These are phyloP conservation scores for Leccinellum luteum DNA, from an alignment of 768 basidiomycete species.

Conservation along the genomic window DNA sequence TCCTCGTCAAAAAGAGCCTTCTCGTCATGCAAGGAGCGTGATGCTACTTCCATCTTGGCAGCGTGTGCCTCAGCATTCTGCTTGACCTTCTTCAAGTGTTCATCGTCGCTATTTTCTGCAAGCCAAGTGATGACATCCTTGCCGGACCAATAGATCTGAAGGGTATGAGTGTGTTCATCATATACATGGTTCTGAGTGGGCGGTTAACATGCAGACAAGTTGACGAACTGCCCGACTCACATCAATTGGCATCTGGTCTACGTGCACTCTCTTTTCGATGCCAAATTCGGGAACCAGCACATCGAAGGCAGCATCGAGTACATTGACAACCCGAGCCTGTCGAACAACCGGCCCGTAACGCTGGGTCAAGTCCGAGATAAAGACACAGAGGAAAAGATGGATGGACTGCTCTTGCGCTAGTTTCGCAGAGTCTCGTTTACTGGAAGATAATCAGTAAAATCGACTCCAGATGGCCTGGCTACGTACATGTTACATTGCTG, in stretches of 20 bases:
- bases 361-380: conserved; percentile 91
- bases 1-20: conserved; percentile 87
- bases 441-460: conserved; percentile 30
- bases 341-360: conserved; percentile 95
- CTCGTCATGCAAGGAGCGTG: conserved; percentile 83
- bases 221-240: conserved; percentile 42
- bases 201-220: conserved; percentile 16
- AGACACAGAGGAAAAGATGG: conserved; percentile 91
- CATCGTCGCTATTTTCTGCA: conserved; percentile 93
- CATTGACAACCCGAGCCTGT: conserved; percentile 91
- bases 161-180: conserved; percentile 89
- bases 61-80: conserved; percentile 90
- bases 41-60: conserved; percentile 86
- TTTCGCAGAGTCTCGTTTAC: conserved; percentile 86
- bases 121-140: conserved; percentile 94
- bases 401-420: conserved; percentile 96
- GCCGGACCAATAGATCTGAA: conserved; percentile 95
- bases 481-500: conserved; percentile 96
- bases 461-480: not conserved
- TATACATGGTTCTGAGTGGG: conserved; percentile 81
- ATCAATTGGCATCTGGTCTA: conserved; percentile 98
- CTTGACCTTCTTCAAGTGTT: conserved; percentile 92
- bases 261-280: conserved; percentile 98
- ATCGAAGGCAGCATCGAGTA: conserved; percentile 97
- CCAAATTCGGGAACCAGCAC: conserved; percentile 96